Percentiles rank a stretch among this genome's conserved stretches.
Conservation (phyloP, 164 flowering plant species). For the Houttuynia cordata region DNA sequence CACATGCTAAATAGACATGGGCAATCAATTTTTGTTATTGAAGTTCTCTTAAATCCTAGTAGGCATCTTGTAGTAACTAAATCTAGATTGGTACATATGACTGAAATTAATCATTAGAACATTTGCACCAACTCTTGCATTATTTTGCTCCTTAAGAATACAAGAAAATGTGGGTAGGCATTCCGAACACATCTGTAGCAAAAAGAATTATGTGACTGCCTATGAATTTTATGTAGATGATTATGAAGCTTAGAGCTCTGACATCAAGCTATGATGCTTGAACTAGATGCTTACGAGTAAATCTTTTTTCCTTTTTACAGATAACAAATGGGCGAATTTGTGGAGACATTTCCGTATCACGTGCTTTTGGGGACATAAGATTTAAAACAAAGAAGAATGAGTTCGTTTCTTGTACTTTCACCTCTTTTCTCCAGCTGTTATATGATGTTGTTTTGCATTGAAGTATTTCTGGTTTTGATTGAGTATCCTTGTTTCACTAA, state of each 20-base stretch:
- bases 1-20: background rate
- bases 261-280: background rate
- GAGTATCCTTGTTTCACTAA: constrained; percentile 2
- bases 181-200: no score
- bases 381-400: constrained; percentile 92
- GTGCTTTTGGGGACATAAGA: constrained; percentile 94
- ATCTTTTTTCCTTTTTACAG: constrained; percentile 27
- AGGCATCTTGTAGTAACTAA: no score
- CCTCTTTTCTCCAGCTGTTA: constrained; percentile 7
- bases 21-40: background rate
- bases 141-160: no score
- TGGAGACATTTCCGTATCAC: constrained; percentile 88
- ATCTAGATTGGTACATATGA: no score
- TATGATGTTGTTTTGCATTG: background rate
- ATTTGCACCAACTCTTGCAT: no score
- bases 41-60: background rate
- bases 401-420: constrained; percentile 38
- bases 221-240: no score
- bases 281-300: background rate
- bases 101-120: no score
- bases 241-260: background rate
- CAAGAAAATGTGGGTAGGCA: no score
- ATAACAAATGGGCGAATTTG: constrained; percentile 87
- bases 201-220: no score
- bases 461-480: background rate